These are phyloP conservation scores for Amanita exitialis DNA, from an alignment of 768 basidiomycete species.

Conservation along the genomic window DNA sequence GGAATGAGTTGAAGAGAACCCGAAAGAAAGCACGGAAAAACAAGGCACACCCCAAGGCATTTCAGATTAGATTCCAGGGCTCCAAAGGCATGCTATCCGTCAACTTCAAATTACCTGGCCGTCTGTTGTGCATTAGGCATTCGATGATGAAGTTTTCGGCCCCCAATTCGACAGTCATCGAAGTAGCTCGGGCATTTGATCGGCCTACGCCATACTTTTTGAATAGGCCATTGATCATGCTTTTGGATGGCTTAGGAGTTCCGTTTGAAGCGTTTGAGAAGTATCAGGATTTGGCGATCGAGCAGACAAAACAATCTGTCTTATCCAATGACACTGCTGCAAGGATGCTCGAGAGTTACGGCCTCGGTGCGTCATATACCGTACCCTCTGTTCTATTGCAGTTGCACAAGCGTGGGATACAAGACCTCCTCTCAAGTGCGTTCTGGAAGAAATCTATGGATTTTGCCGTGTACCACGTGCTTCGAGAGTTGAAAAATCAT, in stretches of 20 bases:
- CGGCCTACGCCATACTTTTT: slow-evolving; percentile 45
- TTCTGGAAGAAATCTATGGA: slow-evolving; percentile 47
- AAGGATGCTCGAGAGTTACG: slow-evolving; percentile 40
- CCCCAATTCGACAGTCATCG: slow-evolving; percentile 34
- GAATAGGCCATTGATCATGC: slow-evolving; percentile 61
- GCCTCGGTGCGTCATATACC: slow-evolving; percentile 48
- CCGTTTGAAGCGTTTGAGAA: slow-evolving; percentile 39
- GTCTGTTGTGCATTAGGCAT: slow-evolving; percentile 38
- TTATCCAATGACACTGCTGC: slow-evolving; percentile 34
- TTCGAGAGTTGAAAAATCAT: slow-evolving; percentile 53
- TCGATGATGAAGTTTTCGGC: slow-evolving; percentile 67
- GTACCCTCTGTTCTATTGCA: slow-evolving; percentile 40
- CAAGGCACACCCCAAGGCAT: slow-evolving; percentile 34
- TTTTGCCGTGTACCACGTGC: slow-evolving; percentile 49
- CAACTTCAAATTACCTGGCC: slow-evolving; percentile 39
- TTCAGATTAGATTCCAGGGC: slow-evolving; percentile 53
- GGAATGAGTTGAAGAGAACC: slow-evolving; percentile 25
- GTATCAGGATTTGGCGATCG: slow-evolving; percentile 43
- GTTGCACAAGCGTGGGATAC: slow-evolving; percentile 38
- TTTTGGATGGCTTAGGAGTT: slow-evolving; percentile 51
- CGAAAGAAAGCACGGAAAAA: slow-evolving; percentile 23
- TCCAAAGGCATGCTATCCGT: slow-evolving; percentile 59
- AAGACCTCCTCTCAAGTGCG: slow-evolving; percentile 22
- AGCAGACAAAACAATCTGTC: slow-evolving; percentile 32
- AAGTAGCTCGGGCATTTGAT: slow-evolving; percentile 59